These are phyloP conservation scores for Penicillium antarcticum DNA, from an alignment of 495 filamentous ascomycete genomes.

Conservation along the genomic window DNA sequence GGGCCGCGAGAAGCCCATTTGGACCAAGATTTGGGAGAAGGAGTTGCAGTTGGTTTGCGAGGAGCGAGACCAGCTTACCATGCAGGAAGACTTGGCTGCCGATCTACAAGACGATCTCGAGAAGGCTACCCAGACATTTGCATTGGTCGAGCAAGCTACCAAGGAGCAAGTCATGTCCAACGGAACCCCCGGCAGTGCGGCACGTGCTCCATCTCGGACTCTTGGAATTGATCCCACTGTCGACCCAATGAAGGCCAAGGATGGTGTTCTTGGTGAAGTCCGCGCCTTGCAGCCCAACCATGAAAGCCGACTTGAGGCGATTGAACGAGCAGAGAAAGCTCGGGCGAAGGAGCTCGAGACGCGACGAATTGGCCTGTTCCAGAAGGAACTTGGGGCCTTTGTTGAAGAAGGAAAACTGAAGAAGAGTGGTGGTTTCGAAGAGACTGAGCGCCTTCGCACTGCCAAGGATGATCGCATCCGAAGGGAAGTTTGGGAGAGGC, in stretches of 20 bases:
- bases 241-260: slow-evolving; percentile 80
- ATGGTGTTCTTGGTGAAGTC: slow-evolving; percentile 88
- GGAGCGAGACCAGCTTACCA: slow-evolving; percentile 86
- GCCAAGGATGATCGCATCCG: slow-evolving; percentile 85
- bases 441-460: slow-evolving; percentile 80
- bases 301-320: slow-evolving; percentile 86
- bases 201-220: slow-evolving; percentile 54
- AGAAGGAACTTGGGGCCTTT: slow-evolving; percentile 82
- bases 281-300: slow-evolving; percentile 94
- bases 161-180: slow-evolving; percentile 87
- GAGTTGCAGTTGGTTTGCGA: slow-evolving; percentile 92
- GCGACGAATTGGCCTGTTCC: slow-evolving; percentile 73
- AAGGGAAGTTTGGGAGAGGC: slow-evolving; percentile 77
- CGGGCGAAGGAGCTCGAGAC: slow-evolving; percentile 83
- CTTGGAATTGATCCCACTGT: slow-evolving; percentile 61
- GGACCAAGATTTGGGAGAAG: slow-evolving; percentile 98
- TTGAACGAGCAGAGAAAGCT: slow-evolving; percentile 88
- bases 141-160: slow-evolving; percentile 91
- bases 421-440: slow-evolving; percentile 93
- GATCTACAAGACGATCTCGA: slow-evolving; percentile 94
- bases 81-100: slow-evolving; percentile 89
- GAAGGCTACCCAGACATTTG: slow-evolving; percentile 88
- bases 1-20: slow-evolving; percentile 85
- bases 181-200: slow-evolving; percentile 30
- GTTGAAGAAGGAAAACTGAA: slow-evolving; percentile 91